Conservation (phyloP, 2,329 filamentous ascomycete genomes). For the Verticillium alfalfae region DNA sequence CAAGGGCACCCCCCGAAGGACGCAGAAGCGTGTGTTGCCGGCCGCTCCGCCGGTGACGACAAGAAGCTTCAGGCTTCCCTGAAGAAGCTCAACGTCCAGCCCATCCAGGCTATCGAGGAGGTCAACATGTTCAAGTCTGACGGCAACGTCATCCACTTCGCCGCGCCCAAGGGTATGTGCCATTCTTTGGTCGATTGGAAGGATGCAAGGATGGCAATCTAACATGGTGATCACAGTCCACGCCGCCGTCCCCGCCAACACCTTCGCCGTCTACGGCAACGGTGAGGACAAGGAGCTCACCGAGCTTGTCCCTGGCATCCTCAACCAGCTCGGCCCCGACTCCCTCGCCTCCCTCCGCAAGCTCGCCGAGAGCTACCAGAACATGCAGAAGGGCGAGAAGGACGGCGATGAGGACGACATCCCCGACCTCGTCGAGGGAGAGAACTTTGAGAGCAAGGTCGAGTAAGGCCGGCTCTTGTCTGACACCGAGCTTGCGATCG, state of each 20-base stretch:
- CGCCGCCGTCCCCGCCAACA: constrained; percentile 95
- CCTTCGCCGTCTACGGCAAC: constrained; percentile 98
- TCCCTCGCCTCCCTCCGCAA: constrained; percentile 96
- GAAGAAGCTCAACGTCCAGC: constrained; percentile 99
- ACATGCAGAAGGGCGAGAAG: constrained; percentile 90
- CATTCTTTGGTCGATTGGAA: neutral
- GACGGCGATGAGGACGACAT: constrained; percentile 85
- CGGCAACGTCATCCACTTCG: constrained; percentile 99
- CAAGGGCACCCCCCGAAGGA: constrained; percentile 96
- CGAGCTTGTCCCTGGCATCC: constrained; percentile 97
- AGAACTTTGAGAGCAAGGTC: constrained; percentile 98
- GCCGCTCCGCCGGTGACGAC: constrained; percentile 90
- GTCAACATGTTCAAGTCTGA: constrained; percentile 99
- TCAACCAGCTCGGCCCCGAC: constrained; percentile 99
- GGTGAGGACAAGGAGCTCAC: constrained; percentile 99
- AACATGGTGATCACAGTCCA: constrained; percentile 59
- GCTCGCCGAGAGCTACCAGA: constrained; percentile 99
- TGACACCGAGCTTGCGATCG: neutral
- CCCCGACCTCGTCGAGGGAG: constrained; percentile 90
- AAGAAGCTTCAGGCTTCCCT: constrained; percentile 97
- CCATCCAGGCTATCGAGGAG: constrained; percentile 99
- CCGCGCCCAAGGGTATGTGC: constrained; percentile 85
- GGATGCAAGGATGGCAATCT: neutral
- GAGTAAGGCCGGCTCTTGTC: constrained; percentile 55
- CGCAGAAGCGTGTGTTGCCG: constrained; percentile 93